Conservation (phyloP, 116 monocot genomes). For the Cymodocea nodosa region DNA sequence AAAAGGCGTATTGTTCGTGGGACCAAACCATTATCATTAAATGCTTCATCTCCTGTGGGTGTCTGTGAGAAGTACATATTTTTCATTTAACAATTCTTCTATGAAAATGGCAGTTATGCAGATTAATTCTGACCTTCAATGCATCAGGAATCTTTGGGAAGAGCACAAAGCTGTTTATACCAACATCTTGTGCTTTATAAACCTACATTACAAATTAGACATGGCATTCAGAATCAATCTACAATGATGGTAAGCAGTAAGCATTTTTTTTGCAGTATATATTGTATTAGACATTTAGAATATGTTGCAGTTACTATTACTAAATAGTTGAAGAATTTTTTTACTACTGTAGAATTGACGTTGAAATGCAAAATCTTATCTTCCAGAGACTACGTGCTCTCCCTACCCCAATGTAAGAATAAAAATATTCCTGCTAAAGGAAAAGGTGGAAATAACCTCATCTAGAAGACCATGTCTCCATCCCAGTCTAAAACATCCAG, state of each 20-base stretch:
- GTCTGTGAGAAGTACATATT: slow-evolving; percentile 32
- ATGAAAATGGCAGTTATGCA: neutral
- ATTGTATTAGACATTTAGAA: neutral
- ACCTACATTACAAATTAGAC: slow-evolving; percentile 37
- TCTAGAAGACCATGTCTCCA: slow-evolving; percentile 94
- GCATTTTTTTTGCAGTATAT: neutral
- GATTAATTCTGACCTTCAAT: slow-evolving; percentile 51
- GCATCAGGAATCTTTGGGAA: slow-evolving; percentile 99
- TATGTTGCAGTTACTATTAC: neutral
- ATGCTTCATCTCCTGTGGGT: slow-evolving; percentile 89
- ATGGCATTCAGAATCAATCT: too few species aligned
- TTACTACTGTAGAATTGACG: too few species aligned
- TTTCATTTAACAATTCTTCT: neutral
- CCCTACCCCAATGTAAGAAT: too few species aligned
- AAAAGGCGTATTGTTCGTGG: slow-evolving; percentile 81
- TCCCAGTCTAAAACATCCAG: slow-evolving; percentile 89
- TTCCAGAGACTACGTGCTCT: too few species aligned
- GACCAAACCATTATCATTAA: slow-evolving; percentile 90
- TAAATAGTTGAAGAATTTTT: too few species aligned
- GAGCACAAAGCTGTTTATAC: slow-evolving; percentile 86
- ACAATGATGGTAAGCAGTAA: neutral
- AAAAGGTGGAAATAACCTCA: slow-evolving; percentile 37
- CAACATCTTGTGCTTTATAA: slow-evolving; percentile 87
- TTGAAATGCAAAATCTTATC: too few species aligned
- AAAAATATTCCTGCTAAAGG: too few species aligned